Evolutionary conservation across 441 rosid genomes (phyloP), one percentile per base, ranked within the genome.

Genomic region (Erodium moschatum): DNA sequence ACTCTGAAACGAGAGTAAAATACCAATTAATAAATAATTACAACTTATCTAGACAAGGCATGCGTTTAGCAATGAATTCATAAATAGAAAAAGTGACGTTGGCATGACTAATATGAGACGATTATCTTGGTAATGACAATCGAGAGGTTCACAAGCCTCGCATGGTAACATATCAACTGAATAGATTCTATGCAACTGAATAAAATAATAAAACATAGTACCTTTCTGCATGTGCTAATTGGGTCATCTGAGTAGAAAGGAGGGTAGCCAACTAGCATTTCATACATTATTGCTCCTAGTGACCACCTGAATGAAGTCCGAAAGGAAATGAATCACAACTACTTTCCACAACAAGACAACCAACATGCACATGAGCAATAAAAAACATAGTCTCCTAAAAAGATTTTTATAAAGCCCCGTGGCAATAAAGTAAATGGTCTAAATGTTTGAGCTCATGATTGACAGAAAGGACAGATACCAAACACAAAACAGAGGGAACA

Each of bases 161-260:
- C 64, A 60, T 21, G 3, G 5, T 11, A 16, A 61, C 2, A 33
- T 31, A 73, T 69, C 58, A 71, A 67, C 44, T 65, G 48, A 18
- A 75, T 61, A 72, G 64, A 70, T 29, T 29, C 64, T n/a, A 67
- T 24, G 19, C 33, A 9, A 63, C 50, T 54, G 42, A 64, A 76
- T 13, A 15, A 15, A 50, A n/a, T 50, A 50, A 33, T 35, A 60
- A 20, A 60, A 60, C 31, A 21, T 11, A 24, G 33, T 60, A 90
- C 98, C 97, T 92, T 92, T 79, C 94, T 83, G 84, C 97, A 92
- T 62, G 97, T 84, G 48, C 89, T 85, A 74, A 92, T 77, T 31
- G 98, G 97, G 35, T 90, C 97, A 84, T 90, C 98, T 4, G 98
- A 85, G 72, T 92, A 92, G 82, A 92, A 92, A 31, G 98, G 98